phyloP scores from a whole-genome alignment of 768 basidiomycete genomes.

The Amanita brunnescens region DNA sequence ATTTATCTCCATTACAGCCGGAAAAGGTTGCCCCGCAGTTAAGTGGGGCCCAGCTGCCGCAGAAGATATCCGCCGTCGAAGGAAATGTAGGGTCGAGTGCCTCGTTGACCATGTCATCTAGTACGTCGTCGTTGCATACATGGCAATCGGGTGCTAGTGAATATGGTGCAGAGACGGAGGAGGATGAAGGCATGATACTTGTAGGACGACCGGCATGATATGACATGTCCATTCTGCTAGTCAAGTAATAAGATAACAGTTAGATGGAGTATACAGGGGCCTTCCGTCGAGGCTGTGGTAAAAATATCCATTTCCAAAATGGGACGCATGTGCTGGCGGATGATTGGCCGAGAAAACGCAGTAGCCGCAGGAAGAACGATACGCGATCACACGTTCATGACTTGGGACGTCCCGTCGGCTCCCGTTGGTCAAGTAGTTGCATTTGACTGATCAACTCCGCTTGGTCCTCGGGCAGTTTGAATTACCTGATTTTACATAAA shows the following conservation, averaged over 20 bases:
- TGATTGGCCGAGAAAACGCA: background rate
- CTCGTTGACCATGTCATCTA: slow-evolving; percentile 25
- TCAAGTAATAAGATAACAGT: background rate
- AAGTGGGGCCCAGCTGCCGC: slow-evolving; percentile 1
- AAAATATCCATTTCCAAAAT: background rate
- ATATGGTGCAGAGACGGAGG: slow-evolving; percentile 67
- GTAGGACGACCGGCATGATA: slow-evolving; percentile 48
- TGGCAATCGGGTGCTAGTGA: slow-evolving; percentile 44
- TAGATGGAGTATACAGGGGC: no score
- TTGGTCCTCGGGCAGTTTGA: background rate
- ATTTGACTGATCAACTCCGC: background rate
- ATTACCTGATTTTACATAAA: background rate
- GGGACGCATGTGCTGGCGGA: slow-evolving; percentile 1
- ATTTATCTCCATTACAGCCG: background rate
- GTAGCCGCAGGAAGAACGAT: no score
- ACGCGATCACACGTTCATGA: background rate
- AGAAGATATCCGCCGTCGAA: background rate
- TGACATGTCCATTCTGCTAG: background rate
- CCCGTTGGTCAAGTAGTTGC: no score
- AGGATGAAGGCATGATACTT: slow-evolving; percentile 78
- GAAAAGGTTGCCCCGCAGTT: slow-evolving; percentile 2
- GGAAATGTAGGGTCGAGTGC: slow-evolving; percentile 18
- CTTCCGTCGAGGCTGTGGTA: background rate
- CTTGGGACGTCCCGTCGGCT: background rate
- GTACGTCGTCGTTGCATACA: slow-evolving; percentile 22